Conservation (phyloP, 805 yeast genomes). For the Spathaspora girioi region DNA sequence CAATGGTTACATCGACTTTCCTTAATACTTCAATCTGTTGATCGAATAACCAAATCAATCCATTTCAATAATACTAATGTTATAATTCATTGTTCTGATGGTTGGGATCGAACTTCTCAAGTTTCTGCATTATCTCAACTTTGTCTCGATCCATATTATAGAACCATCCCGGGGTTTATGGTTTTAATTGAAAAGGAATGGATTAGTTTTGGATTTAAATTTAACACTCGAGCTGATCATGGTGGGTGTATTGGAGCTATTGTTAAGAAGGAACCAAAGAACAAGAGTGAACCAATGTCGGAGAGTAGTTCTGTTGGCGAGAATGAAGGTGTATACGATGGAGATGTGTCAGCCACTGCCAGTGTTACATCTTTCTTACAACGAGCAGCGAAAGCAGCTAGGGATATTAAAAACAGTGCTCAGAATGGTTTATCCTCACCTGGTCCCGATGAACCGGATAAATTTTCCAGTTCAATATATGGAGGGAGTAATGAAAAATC, state of each 20-base stretch:
- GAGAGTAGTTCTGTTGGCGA: constrained; percentile 3
- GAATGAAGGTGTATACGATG: constrained; percentile 1
- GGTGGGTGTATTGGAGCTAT: constrained; percentile 48
- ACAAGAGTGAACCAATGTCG: neutral
- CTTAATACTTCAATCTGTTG: constrained; percentile 69
- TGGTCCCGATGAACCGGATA: constrained; percentile 17
- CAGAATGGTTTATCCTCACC: constrained; percentile 14
- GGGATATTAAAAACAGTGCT: constrained; percentile 37
- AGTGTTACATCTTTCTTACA: constrained; percentile 35
- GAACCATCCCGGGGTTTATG: constrained; percentile 87
- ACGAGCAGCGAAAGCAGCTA: constrained; percentile 41
- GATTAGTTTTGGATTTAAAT: constrained; percentile 91
- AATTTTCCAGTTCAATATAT: constrained; percentile 29
- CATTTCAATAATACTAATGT: constrained; percentile 80
- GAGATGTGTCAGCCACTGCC: constrained; percentile 10
- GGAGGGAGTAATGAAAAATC: constrained; percentile 46
- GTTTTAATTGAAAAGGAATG: constrained; percentile 89
- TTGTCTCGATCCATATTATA: constrained; percentile 83
- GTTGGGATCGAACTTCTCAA: constrained; percentile 97
- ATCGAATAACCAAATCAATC: constrained; percentile 74
- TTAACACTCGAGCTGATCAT: constrained; percentile 79
- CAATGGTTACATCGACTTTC: constrained; percentile 78
- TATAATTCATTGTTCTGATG: constrained; percentile 92
- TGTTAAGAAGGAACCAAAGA: constrained; percentile 15
- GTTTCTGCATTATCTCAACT: constrained; percentile 78